Conservation (phyloP, 2,329 filamentous ascomycete genomes). For the Colletotrichum brevisporum region DNA sequence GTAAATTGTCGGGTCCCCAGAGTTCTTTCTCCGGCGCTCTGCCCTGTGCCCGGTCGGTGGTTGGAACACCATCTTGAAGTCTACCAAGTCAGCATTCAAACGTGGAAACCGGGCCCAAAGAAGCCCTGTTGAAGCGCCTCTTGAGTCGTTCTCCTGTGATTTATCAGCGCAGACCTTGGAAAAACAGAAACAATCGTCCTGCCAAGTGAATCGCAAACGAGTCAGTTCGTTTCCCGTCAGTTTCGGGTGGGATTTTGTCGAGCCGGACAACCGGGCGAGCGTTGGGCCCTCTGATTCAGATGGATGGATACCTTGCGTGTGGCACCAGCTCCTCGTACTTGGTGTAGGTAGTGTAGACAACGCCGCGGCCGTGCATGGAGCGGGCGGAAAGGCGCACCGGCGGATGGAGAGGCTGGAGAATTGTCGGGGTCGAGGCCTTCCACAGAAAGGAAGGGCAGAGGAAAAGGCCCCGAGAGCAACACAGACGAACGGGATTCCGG, state of each 20-base stretch:
- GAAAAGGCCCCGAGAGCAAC: neutral
- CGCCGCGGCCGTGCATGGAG: constrained; percentile 23
- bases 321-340: constrained; percentile 1
- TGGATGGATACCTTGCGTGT: constrained; percentile 15
- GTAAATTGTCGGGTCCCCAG: neutral
- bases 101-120: neutral
- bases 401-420: constrained; percentile 20
- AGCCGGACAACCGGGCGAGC: constrained; percentile 19
- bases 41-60: neutral
- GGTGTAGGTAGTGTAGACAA: neutral
- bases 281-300: constrained; percentile 15
- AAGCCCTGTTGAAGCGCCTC: neutral
- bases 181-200: constrained; percentile 8
- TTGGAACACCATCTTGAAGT: constrained; percentile 1
- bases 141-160: neutral
- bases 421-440: constrained; percentile 1
- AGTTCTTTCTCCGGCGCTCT: neutral
- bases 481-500: constrained; percentile 22
- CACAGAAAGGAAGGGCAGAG: neutral
- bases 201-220: constrained; percentile 15
- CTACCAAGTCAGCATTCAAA: neutral
- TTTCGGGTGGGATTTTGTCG: constrained; percentile 24
- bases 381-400: constrained; percentile 26
- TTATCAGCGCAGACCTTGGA: constrained; percentile 9
- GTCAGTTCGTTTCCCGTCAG: constrained; percentile 28